These are phyloP conservation scores for Cladosporium colombiae DNA, from an alignment of 2,329 filamentous ascomycete genomes.

Conservation along the genomic window DNA sequence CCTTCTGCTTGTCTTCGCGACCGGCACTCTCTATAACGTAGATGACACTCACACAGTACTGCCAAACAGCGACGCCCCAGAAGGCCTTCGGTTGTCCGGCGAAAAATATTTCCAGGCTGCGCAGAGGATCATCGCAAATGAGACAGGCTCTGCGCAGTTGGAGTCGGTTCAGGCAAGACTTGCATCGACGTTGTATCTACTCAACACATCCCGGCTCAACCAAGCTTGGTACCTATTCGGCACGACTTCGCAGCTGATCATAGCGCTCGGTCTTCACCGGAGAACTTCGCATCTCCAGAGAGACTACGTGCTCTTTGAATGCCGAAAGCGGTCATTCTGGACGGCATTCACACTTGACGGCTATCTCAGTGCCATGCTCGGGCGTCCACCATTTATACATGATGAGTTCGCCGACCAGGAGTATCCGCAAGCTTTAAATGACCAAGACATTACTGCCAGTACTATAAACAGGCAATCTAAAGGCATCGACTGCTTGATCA, in stretches of 20 bases:
- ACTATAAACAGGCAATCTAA: slow-evolving; percentile 23
- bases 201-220: slow-evolving; percentile 41
- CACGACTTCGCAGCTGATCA: slow-evolving; percentile 40
- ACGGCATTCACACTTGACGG: slow-evolving; percentile 43
- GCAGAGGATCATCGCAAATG: slow-evolving; percentile 27
- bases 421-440: slow-evolving; percentile 33
- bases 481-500: slow-evolving; percentile 38
- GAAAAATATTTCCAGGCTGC: slow-evolving; percentile 32
- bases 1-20: slow-evolving; percentile 57
- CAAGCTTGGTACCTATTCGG: slow-evolving; percentile 43
- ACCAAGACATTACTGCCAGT: slow-evolving; percentile 30
- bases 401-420: slow-evolving; percentile 38
- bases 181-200: slow-evolving; percentile 42
- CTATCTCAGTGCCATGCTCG: slow-evolving; percentile 43
- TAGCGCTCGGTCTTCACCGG: slow-evolving; percentile 40
- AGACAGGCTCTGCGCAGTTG: slow-evolving; percentile 31
- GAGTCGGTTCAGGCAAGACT: slow-evolving; percentile 46
- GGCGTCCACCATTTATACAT: slow-evolving; percentile 40
- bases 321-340: slow-evolving; percentile 42
- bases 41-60: slow-evolving; percentile 39
- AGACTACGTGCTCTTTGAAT: slow-evolving; percentile 34
- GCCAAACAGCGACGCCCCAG: slow-evolving; percentile 19
- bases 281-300: slow-evolving; percentile 26
- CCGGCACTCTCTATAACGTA: slow-evolving; percentile 39
- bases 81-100: slow-evolving; percentile 31